Conservation (phyloP, 2,329 filamentous ascomycete species). For the Verticillium zaregamsianum region DNA sequence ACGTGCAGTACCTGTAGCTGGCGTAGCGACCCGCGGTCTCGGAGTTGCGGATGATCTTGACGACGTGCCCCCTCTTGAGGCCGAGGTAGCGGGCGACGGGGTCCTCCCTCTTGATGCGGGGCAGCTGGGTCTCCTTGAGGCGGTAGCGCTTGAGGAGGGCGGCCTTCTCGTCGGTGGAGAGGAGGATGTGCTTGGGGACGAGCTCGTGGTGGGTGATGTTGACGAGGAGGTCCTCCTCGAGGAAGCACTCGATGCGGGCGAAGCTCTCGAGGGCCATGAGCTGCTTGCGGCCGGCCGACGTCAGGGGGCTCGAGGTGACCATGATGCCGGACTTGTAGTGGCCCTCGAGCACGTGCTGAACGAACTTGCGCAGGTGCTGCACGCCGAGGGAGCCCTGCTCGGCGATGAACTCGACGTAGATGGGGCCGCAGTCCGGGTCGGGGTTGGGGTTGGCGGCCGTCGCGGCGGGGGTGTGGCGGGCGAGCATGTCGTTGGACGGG, state of each 20-base stretch:
- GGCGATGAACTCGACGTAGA: conserved; percentile 89
- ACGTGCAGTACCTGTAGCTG: conserved; percentile 76
- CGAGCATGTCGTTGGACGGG: conserved; percentile 78
- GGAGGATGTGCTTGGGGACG: conserved; percentile 86
- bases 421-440: conserved; percentile 71
- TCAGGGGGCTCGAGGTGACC: conserved; percentile 77
- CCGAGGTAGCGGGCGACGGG: conserved; percentile 91
- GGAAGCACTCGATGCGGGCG: conserved; percentile 87
- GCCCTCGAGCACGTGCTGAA: conserved; percentile 72
- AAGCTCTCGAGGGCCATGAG: conserved; percentile 71
- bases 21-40: conserved; percentile 96
- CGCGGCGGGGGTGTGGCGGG: conserved; percentile 72
- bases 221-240: conserved; percentile 91
- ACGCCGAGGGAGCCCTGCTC: conserved; percentile 74
- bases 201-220: conserved; percentile 98
- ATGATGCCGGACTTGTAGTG: conserved; percentile 89
- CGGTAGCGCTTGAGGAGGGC: conserved; percentile 85
- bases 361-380: conserved; percentile 87
- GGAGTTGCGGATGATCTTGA: conserved; percentile 95
- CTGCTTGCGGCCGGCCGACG: conserved; percentile 81
- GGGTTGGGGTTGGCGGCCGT: conserved; percentile 67
- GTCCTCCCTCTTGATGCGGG: conserved; percentile 85
- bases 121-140: conserved; percentile 95
- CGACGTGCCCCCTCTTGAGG: conserved; percentile 85
- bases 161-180: conserved; percentile 85